Evolutionary conservation across 495 filamentous ascomycete genomes (phyloP).

Genomic region (Lepraria neglecta): DNA sequence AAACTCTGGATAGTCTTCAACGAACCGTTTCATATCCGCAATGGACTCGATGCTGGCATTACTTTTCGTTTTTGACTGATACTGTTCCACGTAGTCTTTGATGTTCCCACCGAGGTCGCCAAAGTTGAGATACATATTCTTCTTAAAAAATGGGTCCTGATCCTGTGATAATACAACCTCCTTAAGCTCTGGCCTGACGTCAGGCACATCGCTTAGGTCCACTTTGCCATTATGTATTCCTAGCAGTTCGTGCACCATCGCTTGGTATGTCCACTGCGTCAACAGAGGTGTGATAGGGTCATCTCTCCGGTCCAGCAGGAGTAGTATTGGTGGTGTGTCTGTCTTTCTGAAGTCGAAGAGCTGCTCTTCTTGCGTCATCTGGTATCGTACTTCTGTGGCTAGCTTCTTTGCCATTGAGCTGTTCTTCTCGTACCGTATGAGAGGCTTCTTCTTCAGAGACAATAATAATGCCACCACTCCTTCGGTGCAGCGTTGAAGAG

Average conservation of each 20-base stretch:
- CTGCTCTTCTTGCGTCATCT: constrained; percentile 91
- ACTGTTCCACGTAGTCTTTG: constrained; percentile 97
- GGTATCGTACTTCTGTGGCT: constrained; percentile 84
- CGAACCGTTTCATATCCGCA: constrained; percentile 96
- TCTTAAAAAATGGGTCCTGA: constrained; percentile 98
- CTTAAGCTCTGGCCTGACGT: constrained; percentile 82
- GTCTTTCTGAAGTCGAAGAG: constrained; percentile 94
- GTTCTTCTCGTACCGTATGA: constrained; percentile 91
- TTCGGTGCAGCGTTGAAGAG: constrained; percentile 75
- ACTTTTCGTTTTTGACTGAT: constrained; percentile 88
- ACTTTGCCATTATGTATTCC: constrained; percentile 92
- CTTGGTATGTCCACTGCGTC: constrained; percentile 98
- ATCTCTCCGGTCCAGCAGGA: constrained; percentile 86
- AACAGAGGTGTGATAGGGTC: constrained; percentile 94
- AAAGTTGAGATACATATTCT: constrained; percentile 99
- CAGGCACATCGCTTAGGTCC: constrained; percentile 77
- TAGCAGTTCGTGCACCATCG: constrained; percentile 95
- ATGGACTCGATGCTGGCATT: constrained; percentile 95
- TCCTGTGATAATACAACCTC: constrained; percentile 96
- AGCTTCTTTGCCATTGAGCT: constrained; percentile 87
- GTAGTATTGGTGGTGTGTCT: constrained; percentile 87
- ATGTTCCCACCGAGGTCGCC: constrained; percentile 95
- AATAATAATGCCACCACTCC: constrained; percentile 77
- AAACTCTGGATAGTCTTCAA: constrained; percentile 98
- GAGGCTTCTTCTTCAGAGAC: constrained; percentile 88